Conservation (phyloP, 257 asterid genomes). For the Solanum raphanifolium region DNA sequence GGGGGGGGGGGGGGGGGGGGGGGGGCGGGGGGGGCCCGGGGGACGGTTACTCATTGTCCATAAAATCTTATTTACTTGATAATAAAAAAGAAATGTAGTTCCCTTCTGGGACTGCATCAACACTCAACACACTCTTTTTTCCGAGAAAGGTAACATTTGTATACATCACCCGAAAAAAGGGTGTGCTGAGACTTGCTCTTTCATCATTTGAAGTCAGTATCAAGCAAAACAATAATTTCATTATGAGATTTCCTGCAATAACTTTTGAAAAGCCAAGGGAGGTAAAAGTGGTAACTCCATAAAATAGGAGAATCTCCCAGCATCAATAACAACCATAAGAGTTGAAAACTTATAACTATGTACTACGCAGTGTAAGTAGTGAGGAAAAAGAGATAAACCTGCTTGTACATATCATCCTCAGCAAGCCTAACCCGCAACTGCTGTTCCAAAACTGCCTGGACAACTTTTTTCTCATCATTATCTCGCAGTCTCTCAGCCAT, state of each 20-base stretch:
- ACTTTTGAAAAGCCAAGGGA: neutral
- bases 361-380: neutral
- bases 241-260: neutral
- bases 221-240: neutral
- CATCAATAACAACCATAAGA: neutral
- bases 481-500: slow-evolving; percentile 93
- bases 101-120: neutral
- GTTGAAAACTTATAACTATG: neutral
- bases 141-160: neutral
- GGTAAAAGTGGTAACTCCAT: neutral
- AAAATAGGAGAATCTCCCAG: neutral
- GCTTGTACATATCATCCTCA: slow-evolving; percentile 49
- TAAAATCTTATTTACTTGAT: neutral
- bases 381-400: slow-evolving; percentile 34
- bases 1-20: too few relatives aligned
- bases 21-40: too few relatives aligned
- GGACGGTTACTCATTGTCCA: neutral
- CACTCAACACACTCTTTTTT: neutral
- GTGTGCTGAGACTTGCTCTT: neutral
- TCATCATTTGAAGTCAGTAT: neutral
- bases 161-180: neutral
- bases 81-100: neutral
- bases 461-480: slow-evolving; percentile 55
- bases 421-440: slow-evolving; percentile 38
- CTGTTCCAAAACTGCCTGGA: slow-evolving; percentile 61